A percentile compares a stretch with the other conserved stretches of the same genome.
Conservation (phyloP, 106 monocot species). For the Amphibolis antarctica region DNA sequence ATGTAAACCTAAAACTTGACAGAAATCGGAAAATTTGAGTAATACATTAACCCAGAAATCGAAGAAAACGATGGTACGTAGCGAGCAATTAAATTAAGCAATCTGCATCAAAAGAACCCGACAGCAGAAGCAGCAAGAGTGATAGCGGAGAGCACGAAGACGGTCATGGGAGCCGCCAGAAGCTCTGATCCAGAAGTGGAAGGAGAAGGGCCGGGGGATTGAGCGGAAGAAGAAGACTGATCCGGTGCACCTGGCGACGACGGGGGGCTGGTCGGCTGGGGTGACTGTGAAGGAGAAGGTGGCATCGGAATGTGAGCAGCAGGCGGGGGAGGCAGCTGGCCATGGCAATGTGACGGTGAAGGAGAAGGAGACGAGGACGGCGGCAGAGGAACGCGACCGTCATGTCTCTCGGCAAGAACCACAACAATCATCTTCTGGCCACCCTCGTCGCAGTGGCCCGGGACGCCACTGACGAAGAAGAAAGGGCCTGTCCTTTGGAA, state of each 20-base stretch:
- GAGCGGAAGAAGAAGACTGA: neutral
- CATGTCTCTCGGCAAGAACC: conserved; percentile 25
- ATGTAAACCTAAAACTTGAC: neutral
- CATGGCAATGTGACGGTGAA: too few species aligned
- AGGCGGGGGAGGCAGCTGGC: neutral
- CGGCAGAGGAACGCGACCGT: neutral
- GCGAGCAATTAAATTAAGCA: neutral
- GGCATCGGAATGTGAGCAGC: neutral
- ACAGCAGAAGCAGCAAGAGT: neutral
- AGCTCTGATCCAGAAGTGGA: neutral
- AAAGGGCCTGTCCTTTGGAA: conserved; percentile 47
- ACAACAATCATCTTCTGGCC: conserved; percentile 46
- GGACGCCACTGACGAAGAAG: conserved; percentile 55
- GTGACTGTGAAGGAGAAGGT: neutral
- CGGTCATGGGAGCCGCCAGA: neutral
- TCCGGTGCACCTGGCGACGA: neutral
- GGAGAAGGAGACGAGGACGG: neutral
- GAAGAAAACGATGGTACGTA: neutral
- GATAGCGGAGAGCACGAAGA: neutral
- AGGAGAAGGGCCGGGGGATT: neutral
- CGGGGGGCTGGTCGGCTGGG: neutral
- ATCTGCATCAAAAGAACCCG: neutral
- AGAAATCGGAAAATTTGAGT: too few species aligned
- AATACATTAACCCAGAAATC: neutral
- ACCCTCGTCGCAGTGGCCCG: conserved; percentile 32